Evolutionary conservation across 2,329 filamentous ascomycete species (phyloP).

Genomic region (Colletotrichum viniferum): DNA sequence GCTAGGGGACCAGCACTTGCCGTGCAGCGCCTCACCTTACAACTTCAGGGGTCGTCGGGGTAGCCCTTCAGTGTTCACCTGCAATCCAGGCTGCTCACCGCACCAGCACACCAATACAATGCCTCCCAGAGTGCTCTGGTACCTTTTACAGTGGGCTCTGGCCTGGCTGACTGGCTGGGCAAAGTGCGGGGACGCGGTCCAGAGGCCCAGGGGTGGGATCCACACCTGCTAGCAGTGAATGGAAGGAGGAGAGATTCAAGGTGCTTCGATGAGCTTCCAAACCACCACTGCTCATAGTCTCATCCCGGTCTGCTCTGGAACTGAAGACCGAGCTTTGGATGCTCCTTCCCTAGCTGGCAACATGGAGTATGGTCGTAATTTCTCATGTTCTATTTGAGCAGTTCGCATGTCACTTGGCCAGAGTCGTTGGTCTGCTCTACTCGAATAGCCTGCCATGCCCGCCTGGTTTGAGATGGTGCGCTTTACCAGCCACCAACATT

Average conservation of each 20-base stretch:
- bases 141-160: constrained; percentile 16
- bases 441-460: neutral
- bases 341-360: neutral
- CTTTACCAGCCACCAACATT: neutral
- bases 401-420: neutral
- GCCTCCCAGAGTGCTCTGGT: neutral
- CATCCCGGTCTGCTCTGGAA: neutral
- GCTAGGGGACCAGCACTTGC: neutral
- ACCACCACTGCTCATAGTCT: neutral
- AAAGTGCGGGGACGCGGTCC: constrained; percentile 11
- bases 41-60: constrained; percentile 4
- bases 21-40: neutral
- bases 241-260: constrained; percentile 13
- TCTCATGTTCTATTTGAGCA: neutral
- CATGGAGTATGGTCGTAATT: neutral
- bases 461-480: neutral
- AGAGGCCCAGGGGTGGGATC: constrained; percentile 12
- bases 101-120: constrained; percentile 1
- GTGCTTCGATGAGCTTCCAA: constrained; percentile 20
- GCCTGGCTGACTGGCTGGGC: constrained; percentile 7
- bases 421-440: neutral
- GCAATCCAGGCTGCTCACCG: neutral
- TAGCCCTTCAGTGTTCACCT: neutral
- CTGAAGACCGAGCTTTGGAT: neutral
- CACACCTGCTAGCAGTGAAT: constrained; percentile 1